Percentiles rank a stretch among this genome's conserved stretches.
Evolutionary conservation across 768 basidiomycete species (phyloP).

Genomic region (Royoungia palumana): DNA sequence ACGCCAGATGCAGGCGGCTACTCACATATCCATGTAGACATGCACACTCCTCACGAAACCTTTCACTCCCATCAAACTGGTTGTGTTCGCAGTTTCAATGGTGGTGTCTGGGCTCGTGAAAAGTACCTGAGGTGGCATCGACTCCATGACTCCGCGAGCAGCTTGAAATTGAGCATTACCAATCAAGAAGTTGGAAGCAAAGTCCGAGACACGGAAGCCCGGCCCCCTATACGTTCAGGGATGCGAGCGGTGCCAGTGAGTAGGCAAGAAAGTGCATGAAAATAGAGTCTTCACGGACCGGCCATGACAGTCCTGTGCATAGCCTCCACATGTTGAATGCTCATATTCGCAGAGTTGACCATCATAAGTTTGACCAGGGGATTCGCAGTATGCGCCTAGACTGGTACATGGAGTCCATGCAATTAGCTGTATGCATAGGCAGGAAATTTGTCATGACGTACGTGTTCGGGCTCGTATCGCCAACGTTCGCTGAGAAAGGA

Average conservation of each 20-base stretch:
- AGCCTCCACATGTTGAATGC: conserved; percentile 73
- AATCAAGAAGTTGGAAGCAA: conserved; percentile 71
- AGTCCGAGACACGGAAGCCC: conserved; percentile 71
- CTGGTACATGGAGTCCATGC: conserved; percentile 28
- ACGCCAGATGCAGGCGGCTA: not conserved
- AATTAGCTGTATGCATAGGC: not conserved
- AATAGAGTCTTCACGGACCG: conserved; percentile 39
- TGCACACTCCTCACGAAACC: conserved; percentile 73
- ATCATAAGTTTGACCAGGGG: conserved; percentile 64
- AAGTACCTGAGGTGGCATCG: conserved; percentile 5
- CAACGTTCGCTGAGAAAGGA: conserved; percentile 62
- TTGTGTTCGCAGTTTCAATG: conserved; percentile 18
- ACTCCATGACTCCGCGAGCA: conserved; percentile 60
- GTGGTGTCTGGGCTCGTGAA: conserved; percentile 17
- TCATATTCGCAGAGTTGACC: conserved; percentile 67
- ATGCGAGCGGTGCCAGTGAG: not conserved
- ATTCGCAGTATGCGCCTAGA: conserved; percentile 73
- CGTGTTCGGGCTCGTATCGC: conserved; percentile 80
- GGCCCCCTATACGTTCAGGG: conserved; percentile 51
- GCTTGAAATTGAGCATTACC: conserved; percentile 68
- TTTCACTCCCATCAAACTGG: conserved; percentile 40
- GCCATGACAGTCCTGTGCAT: conserved; percentile 64
- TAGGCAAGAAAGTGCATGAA: not conserved
- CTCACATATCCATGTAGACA: conserved; percentile 66
- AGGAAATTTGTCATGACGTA: conserved; percentile 34